Evolutionary conservation across 352 stramenopile species (phyloP), one percentile per base, ranked within the genome.

Genomic region (Globisporangium emineosum): DNA sequence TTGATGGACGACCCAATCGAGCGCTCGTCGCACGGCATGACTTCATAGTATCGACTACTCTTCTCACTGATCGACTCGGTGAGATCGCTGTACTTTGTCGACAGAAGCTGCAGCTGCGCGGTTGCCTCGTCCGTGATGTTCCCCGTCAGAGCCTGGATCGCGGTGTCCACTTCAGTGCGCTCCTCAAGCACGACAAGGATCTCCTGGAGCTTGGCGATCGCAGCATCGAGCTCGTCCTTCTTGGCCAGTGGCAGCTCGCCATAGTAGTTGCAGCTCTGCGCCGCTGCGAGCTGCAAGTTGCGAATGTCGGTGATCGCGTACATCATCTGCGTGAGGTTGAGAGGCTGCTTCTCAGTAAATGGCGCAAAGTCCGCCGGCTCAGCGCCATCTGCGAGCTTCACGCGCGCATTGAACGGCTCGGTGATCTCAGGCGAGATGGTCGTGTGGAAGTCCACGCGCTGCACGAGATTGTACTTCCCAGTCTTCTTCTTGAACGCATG

Each of bases 391-490:
- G 53, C 49, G 5, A 73, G 75, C 2, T 76, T 65, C 29, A 74
- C 67, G 5, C 70, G 67, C 30, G 79, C 74, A 5, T 72, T 65
- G 32, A 91, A 84, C 30, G 80, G 70, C 23, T 65, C 52, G 0
- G 76, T 89, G 27, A 90, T 62, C 25, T 86, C 72, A 1, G 72
- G 66, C 37, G 77, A 73, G 27, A 90, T 53, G 40, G 77, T 79
- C 2, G 77, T 88, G 19, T 76, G 64, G 35, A 78, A 75, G 45
- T 83, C 81, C 5, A 80, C 67, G 13, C 79, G 79, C 56, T 87
- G 73, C 5, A 89, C 69, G n/a, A 92, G 71, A 37, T 89, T 89
- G 59, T 92, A 92, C 69, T 89, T 89, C 33, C 77, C 75, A 13
- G 42, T 43, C 23, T 88, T 78, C 66, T 89, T 89, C 12, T 79